Evolutionary conservation across 768 basidiomycete species (phyloP).

Genomic region (Calocybe gangraenosa): DNA sequence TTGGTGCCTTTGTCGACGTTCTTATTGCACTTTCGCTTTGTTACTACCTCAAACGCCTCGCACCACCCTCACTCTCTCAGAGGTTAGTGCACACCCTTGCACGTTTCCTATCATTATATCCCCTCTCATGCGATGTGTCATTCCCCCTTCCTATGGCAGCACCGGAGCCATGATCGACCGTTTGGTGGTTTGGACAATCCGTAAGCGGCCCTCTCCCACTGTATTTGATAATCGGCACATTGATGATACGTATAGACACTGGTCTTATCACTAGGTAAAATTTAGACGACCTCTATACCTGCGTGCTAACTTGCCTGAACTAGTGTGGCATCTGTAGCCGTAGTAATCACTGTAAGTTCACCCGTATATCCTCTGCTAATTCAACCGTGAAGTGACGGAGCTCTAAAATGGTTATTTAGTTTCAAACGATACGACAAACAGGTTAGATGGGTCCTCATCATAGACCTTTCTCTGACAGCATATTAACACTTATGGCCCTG

Average conservation of each 20-base stretch:
- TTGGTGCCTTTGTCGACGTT: conserved; percentile 21
- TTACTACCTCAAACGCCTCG: conserved; percentile 15
- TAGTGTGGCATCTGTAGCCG: conserved; percentile 20
- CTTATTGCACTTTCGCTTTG: conserved; percentile 20
- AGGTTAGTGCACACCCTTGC: conserved; percentile 10
- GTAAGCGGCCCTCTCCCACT: conserved; percentile 13
- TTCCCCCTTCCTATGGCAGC: conserved; percentile 2
- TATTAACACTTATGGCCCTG: background rate
- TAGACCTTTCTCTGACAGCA: background rate
- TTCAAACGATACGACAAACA: conserved; percentile 19
- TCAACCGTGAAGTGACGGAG: background rate
- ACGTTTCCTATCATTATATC: background rate
- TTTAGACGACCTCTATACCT: background rate
- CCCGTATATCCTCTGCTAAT: background rate
- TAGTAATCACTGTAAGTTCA: conserved; percentile 18
- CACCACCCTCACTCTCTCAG: conserved; percentile 2
- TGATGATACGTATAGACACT: conserved; percentile 12
- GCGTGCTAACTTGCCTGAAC: too few relatives aligned
- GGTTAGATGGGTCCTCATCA: background rate
- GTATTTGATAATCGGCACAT: background rate
- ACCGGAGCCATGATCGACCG: conserved; percentile 17
- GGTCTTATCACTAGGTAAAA: conserved; percentile 20
- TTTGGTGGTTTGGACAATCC: conserved; percentile 22
- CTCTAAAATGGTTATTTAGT: conserved; percentile 10
- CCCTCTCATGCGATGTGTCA: background rate